Conservation (phyloP, 345 rosid species). For the Brassica juncea region DNA sequence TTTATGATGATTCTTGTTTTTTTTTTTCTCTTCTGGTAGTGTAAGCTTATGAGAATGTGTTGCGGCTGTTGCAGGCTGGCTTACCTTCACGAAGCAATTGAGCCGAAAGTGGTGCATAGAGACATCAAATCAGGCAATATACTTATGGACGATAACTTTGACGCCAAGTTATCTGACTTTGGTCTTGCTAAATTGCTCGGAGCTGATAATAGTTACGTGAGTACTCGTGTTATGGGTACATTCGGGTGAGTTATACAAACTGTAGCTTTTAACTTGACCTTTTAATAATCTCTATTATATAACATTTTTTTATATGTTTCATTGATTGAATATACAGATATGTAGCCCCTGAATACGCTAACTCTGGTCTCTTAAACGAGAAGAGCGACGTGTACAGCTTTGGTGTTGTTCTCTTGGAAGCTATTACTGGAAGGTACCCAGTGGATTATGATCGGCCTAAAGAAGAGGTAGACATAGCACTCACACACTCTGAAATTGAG, state of each 20-base stretch:
- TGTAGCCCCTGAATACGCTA: slow-evolving; percentile 97
- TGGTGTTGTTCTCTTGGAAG: slow-evolving; percentile 90
- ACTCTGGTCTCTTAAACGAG: slow-evolving; percentile 88
- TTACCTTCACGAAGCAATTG: slow-evolving; percentile 95
- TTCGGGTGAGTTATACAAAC: slow-evolving; percentile 68
- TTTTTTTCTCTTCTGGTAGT: neutral
- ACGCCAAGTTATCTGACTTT: slow-evolving; percentile 91
- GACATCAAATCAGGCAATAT: slow-evolving; percentile 97
- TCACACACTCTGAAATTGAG: neutral
- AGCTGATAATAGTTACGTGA: slow-evolving; percentile 80
- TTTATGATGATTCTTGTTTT: slow-evolving; percentile 6
- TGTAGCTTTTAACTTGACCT: neutral
- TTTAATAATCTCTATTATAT: neutral
- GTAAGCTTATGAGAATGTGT: slow-evolving; percentile 15
- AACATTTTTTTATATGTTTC: neutral
- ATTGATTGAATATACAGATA: slow-evolving; percentile 48
- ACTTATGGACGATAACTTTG: slow-evolving; percentile 78
- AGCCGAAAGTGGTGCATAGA: slow-evolving; percentile 97
- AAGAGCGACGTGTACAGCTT: slow-evolving; percentile 97
- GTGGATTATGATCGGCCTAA: slow-evolving; percentile 86
- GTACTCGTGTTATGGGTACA: slow-evolving; percentile 98
- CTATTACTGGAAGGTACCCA: slow-evolving; percentile 95
- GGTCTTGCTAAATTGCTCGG: slow-evolving; percentile 93
- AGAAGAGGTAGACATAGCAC: slow-evolving; percentile 61
- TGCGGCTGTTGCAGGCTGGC: slow-evolving; percentile 57